These are phyloP conservation scores for Drechslera avenae DNA, from an alignment of 2,329 filamentous ascomycete genomes.

Conservation along the genomic window DNA sequence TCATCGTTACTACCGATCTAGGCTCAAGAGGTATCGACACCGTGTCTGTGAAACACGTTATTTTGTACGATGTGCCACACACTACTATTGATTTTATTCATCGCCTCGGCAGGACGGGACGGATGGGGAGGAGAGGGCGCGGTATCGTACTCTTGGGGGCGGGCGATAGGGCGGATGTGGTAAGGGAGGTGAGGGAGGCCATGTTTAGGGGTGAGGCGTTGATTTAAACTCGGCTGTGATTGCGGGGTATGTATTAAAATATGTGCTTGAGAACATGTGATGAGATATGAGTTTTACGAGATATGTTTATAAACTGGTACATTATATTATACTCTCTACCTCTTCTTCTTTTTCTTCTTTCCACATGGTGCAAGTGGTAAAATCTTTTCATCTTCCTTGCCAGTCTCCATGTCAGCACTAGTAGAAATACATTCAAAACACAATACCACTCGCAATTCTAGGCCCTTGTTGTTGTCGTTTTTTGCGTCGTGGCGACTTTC, in stretches of 20 bases:
- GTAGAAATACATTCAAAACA: no score
- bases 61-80: slow-evolving; percentile 96
- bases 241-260: background rate
- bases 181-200: slow-evolving; percentile 85
- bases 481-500: slow-evolving; percentile 8
- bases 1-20: slow-evolving; percentile 92
- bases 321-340: no score
- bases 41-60: slow-evolving; percentile 84
- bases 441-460: no score
- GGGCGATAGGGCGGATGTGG: slow-evolving; percentile 85
- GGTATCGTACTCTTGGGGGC: slow-evolving; percentile 91
- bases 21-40: slow-evolving; percentile 95
- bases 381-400: no score
- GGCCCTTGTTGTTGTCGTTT: no score
- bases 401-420: no score
- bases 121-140: slow-evolving; percentile 88
- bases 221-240: slow-evolving; percentile 42
- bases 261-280: no score
- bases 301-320: no score
- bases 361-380: no score
- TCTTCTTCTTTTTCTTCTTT: no score
- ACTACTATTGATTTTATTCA: slow-evolving; percentile 99
- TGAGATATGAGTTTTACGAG: no score
- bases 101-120: slow-evolving; percentile 84
- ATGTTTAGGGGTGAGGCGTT: slow-evolving; percentile 59